Conservation (phyloP, 129 eudicot species). For the Deinandra increscens region DNA sequence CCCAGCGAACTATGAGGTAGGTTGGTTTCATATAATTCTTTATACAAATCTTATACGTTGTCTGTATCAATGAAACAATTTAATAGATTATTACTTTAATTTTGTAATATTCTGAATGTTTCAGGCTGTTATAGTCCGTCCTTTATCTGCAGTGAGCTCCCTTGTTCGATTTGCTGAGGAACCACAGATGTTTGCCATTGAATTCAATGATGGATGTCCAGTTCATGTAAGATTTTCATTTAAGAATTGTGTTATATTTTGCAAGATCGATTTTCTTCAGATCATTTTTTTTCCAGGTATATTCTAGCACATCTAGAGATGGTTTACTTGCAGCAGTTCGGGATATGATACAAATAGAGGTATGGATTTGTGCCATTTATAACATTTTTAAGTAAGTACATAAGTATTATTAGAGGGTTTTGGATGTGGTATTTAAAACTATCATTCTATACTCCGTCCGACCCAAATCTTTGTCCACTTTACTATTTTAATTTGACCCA, state of each 20-base stretch:
- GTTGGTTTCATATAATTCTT: slow-evolving; percentile 17
- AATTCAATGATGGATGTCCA: slow-evolving; percentile 95
- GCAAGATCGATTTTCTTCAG: slow-evolving; percentile 3
- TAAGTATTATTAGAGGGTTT: not conserved
- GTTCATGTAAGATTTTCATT: slow-evolving; percentile 65
- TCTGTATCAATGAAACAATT: not conserved
- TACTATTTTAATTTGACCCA: not conserved
- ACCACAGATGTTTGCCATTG: slow-evolving; percentile 97
- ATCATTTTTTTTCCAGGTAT: slow-evolving; percentile 52
- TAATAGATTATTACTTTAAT: not conserved
- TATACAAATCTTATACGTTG: not conserved
- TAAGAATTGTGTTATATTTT: slow-evolving; percentile 8
- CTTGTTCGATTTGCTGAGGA: slow-evolving; percentile 98
- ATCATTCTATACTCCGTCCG: not conserved
- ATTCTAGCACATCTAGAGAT: slow-evolving; percentile 97
- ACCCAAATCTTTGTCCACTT: not conserved
- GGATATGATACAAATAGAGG: slow-evolving; percentile 90
- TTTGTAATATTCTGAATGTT: slow-evolving; percentile 5
- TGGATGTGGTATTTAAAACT: not conserved
- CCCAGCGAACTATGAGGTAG: slow-evolving; percentile 89
- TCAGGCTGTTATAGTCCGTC: slow-evolving; percentile 97
- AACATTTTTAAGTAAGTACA: not conserved
- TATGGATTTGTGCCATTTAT: slow-evolving; percentile 40
- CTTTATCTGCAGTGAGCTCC: slow-evolving; percentile 80
- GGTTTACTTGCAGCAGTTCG: slow-evolving; percentile 94